Evolutionary conservation across 495 filamentous ascomycete species (phyloP), one percentile per base, ranked within the genome.

Genomic region (Aspergillus cristatus): DNA sequence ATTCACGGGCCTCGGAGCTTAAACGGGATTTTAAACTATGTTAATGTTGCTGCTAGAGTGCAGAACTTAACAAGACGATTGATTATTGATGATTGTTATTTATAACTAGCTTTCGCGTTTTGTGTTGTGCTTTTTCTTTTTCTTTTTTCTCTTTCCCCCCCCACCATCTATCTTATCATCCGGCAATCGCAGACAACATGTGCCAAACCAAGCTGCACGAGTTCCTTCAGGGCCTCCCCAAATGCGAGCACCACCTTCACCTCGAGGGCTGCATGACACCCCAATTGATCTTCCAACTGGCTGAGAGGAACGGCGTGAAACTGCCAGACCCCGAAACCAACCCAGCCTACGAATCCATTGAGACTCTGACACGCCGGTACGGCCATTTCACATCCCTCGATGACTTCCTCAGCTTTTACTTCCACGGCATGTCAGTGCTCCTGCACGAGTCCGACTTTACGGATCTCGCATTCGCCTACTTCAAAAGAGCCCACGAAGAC

Each of bases 181-280:
- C n/a, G n/a, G n/a, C n/a, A n/a, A n/a, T n/a, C n/a, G n/a, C n/a
- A n/a, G n/a, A n/a, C 35, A 50, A 24, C 7, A 67, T 67, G 63
- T 65, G 61, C 25, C 49, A 59, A 50, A 51, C 55, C 28, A 32
- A 44, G 8, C 46, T 61, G 18, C 82, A 85, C 54, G 45, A 63
- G 24, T 77, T 84, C 50, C 74, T 90, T 24, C 56, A 64, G 26
- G 67, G 69, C 15, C 73, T 88, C 17, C 84, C 84, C 28, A 88
- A 85, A 68, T 81, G 74, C 58, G 84, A 88, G 46, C 84, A 86
- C 53, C 83, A 91, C 54, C 71, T 87, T 36, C 84, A 87, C 47
- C 66, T 87, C 4, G 82, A 85, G 52, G 83, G 83, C 34, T 76
- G 78, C 13, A 66, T 88, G 15, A 73, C 74, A 15, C 79, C 82